Evolutionary conservation across 2,329 filamentous ascomycete genomes (phyloP).

Genomic region (Pseudogymnoascus sp.): DNA sequence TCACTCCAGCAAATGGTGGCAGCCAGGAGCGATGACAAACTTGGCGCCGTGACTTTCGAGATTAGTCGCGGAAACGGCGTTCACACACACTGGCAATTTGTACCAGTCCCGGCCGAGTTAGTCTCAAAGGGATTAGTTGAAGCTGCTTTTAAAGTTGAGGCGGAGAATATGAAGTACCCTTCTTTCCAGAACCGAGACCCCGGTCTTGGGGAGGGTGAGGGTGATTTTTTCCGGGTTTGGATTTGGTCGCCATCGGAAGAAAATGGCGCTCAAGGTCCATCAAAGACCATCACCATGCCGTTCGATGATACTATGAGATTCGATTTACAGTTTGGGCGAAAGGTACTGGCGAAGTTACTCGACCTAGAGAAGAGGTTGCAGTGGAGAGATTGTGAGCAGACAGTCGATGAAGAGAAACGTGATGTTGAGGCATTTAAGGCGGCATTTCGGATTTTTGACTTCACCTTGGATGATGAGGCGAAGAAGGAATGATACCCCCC

Average conservation of each 20-base stretch:
- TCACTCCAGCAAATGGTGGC: constrained; percentile 73
- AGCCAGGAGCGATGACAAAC: constrained; percentile 43
- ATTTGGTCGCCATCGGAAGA: constrained; percentile 55
- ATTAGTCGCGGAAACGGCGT: constrained; percentile 75
- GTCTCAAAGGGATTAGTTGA: constrained; percentile 70
- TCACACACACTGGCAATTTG: constrained; percentile 89
- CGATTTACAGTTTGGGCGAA: constrained; percentile 82
- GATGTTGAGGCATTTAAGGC: constrained; percentile 74
- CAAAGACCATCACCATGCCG: constrained; percentile 66
- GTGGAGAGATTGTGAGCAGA: constrained; percentile 81
- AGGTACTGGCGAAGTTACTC: constrained; percentile 81
- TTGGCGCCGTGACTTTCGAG: constrained; percentile 87
- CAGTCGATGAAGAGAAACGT: constrained; percentile 64
- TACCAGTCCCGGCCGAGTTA: constrained; percentile 64
- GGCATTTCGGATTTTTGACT: constrained; percentile 81
- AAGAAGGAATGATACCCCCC: constrained; percentile 7
- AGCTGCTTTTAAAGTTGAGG: constrained; percentile 80
- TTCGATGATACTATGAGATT: constrained; percentile 68
- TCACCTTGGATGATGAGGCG: constrained; percentile 32
- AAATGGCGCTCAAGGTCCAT: constrained; percentile 35
- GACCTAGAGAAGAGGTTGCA: constrained; percentile 68
- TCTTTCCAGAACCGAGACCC: constrained; percentile 42
- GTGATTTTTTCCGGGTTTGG: constrained; percentile 76
- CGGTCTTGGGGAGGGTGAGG: constrained; percentile 42
- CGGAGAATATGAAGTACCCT: constrained; percentile 61